Conservation (phyloP, 106 monocot species). For the Hemerocallis citrina region DNA sequence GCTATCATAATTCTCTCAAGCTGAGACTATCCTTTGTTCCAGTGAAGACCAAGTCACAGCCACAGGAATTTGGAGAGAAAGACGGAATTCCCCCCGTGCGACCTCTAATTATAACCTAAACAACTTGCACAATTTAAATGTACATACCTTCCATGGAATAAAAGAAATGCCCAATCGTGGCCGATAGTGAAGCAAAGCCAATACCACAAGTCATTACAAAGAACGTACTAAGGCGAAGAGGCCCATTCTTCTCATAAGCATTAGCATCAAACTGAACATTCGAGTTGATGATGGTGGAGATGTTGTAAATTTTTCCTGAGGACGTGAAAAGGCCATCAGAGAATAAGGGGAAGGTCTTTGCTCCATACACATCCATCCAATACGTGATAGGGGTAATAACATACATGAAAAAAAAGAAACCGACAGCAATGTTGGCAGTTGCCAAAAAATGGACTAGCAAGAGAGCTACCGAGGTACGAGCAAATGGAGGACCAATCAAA, state of each 20-base stretch:
- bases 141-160: slow-evolving; percentile 77
- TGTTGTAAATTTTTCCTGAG: slow-evolving; percentile 45
- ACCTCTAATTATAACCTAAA: neutral
- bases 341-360: slow-evolving; percentile 75
- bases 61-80: no score
- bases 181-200: slow-evolving; percentile 60
- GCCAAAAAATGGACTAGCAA: slow-evolving; percentile 88
- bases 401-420: slow-evolving; percentile 59
- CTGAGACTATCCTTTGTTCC: no score
- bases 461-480: slow-evolving; percentile 72
- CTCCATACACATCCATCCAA: no score
- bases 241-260: no score
- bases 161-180: slow-evolving; percentile 49
- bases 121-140: neutral
- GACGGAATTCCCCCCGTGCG: no score
- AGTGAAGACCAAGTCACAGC: no score
- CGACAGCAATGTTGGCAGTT: slow-evolving; percentile 63
- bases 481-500: slow-evolving; percentile 72
- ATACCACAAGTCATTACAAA: no score
- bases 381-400: no score
- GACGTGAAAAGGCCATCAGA: slow-evolving; percentile 52
- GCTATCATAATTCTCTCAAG: no score
- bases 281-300: slow-evolving; percentile 40
- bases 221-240: no score
- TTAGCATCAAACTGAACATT: slow-evolving; percentile 57